phyloP scores from a whole-genome alignment of 2,329 filamentous ascomycete genomes.

The Didymella sp. region DNA sequence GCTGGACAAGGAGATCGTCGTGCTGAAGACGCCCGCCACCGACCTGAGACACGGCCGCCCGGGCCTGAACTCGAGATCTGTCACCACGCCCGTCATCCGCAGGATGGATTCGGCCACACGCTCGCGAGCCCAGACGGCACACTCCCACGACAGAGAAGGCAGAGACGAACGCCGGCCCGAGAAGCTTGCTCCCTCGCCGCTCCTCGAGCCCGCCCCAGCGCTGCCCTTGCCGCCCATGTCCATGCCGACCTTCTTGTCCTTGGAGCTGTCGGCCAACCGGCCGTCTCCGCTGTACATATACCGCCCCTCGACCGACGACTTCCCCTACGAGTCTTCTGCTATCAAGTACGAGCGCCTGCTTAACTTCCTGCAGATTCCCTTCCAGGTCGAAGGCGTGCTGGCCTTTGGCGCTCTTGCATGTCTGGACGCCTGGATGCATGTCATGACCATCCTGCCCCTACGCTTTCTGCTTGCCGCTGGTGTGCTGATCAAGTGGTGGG shows the following conservation, averaged over 20 bases:
- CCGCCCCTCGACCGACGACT: constrained; percentile 62
- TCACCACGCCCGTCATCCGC: constrained; percentile 48
- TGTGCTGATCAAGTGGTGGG: constrained; percentile 81
- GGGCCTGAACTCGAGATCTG: constrained; percentile 41
- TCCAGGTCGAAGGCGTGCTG: constrained; percentile 81
- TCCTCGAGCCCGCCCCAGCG: constrained; percentile 52
- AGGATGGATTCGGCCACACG: constrained; percentile 43
- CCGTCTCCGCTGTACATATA: constrained; percentile 71
- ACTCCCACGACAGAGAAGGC: constrained; percentile 33
- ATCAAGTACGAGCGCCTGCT: constrained; percentile 90
- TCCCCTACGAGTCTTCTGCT: constrained; percentile 88
- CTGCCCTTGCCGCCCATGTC: constrained; percentile 69
- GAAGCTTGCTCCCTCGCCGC: constrained; percentile 49
- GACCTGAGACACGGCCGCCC: constrained; percentile 43
- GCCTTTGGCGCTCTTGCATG: constrained; percentile 90
- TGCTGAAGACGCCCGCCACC: constrained; percentile 37
- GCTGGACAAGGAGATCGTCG: constrained; percentile 40
- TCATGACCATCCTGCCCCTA: constrained; percentile 91
- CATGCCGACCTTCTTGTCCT: constrained; percentile 69
- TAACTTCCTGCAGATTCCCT: constrained; percentile 85
- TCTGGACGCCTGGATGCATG: constrained; percentile 94
- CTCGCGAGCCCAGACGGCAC: constrained; percentile 41
- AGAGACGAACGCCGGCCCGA: constrained; percentile 17
- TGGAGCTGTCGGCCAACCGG: constrained; percentile 66
- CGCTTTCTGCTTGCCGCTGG: constrained; percentile 82